These are phyloP conservation scores for Chiua virens DNA, from an alignment of 768 basidiomycete genomes.

Conservation along the genomic window DNA sequence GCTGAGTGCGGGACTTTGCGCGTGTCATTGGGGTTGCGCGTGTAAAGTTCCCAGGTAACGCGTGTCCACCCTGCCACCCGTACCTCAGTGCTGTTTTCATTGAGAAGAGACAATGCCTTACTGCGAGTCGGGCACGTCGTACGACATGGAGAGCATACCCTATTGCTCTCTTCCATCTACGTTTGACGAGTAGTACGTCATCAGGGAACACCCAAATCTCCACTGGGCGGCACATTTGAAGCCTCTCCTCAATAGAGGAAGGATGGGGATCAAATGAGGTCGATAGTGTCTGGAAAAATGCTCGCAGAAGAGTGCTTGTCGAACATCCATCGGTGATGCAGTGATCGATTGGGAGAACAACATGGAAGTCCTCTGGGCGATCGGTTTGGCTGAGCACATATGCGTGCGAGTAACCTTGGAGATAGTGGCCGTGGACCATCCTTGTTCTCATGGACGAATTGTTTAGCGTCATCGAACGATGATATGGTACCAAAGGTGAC, in stretches of 20 bases:
- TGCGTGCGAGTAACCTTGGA: slow-evolving; percentile 35
- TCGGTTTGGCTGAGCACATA: slow-evolving; percentile 43
- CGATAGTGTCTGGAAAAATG: no score
- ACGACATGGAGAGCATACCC: no score
- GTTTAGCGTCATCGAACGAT: slow-evolving; percentile 37
- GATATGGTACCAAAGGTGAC: slow-evolving; percentile 34
- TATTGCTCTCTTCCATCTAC: no score
- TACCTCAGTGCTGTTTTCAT: no score
- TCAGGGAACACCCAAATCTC: no score
- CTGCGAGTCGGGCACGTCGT: no score
- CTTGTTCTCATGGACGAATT: slow-evolving; percentile 33
- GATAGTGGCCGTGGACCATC: slow-evolving; percentile 28
- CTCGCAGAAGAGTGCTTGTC: slow-evolving; percentile 21
- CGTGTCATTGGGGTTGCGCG: slow-evolving; percentile 37
- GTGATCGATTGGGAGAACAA: slow-evolving; percentile 48
- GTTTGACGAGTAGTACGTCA: no score
- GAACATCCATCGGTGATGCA: slow-evolving; percentile 51
- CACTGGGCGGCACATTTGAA: no score
- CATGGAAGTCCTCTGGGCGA: slow-evolving; percentile 35
- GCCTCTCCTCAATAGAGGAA: no score
- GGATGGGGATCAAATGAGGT: no score
- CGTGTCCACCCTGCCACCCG: slow-evolving; percentile 49
- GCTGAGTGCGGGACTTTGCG: slow-evolving; percentile 33
- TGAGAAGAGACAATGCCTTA: no score
- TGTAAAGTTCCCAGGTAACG: slow-evolving; percentile 43